These are phyloP conservation scores for Typha latifolia DNA, from an alignment of 176 grass and related monocot species.

Conservation along the genomic window DNA sequence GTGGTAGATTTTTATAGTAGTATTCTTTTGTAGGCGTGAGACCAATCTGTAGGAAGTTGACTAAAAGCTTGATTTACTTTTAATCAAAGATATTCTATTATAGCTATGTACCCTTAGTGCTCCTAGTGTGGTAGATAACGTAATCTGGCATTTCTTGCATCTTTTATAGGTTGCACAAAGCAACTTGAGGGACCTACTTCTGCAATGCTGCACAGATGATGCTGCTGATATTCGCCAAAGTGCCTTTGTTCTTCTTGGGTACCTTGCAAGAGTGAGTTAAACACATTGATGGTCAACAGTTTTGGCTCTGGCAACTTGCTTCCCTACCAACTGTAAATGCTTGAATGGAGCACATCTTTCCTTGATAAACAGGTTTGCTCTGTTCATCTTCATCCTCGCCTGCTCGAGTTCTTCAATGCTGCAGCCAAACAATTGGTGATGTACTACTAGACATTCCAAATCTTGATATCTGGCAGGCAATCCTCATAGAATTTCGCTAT, in stretches of 20 bases:
- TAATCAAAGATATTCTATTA: too few species aligned
- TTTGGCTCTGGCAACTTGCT: neutral
- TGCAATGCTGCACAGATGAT: slow-evolving; percentile 91
- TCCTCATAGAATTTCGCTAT: slow-evolving; percentile 22
- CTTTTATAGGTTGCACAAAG: slow-evolving; percentile 69
- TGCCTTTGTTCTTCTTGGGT: slow-evolving; percentile 78
- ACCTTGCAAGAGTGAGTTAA: slow-evolving; percentile 76
- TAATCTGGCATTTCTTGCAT: slow-evolving; percentile 10
- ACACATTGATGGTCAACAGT: neutral
- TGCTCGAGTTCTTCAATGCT: slow-evolving; percentile 79
- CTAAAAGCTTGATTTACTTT: too few species aligned
- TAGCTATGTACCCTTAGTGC: neutral
- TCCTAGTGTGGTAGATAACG: neutral
- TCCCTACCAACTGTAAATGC: neutral
- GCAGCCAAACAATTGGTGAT: slow-evolving; percentile 87
- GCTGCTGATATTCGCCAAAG: slow-evolving; percentile 88
- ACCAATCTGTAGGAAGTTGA: too few species aligned
- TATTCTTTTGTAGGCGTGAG: too few species aligned
- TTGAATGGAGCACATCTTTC: neutral
- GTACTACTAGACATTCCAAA: neutral
- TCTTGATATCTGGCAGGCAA: slow-evolving; percentile 3
- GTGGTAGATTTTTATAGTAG: too few species aligned
- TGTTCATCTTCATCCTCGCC: slow-evolving; percentile 66
- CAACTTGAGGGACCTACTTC: slow-evolving; percentile 76
- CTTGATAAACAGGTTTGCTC: slow-evolving; percentile 60